phyloP scores from a whole-genome alignment of 2,329 filamentous ascomycete species.

The Teratosphaeria pseudoeucalypti region DNA sequence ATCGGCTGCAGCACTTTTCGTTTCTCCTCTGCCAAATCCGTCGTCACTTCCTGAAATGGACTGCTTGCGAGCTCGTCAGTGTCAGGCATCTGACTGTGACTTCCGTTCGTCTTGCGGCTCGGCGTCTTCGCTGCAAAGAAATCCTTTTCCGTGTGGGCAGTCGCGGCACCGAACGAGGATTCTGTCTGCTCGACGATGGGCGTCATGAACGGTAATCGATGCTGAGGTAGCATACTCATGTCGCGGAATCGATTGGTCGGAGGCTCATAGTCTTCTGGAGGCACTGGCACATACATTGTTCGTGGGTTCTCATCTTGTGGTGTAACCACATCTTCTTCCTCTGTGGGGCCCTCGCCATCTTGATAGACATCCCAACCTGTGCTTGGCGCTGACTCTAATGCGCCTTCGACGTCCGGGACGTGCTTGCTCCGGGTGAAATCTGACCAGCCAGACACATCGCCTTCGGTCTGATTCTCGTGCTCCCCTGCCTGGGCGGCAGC shows the following conservation, averaged over 20 bases:
- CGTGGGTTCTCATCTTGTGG: constrained; percentile 35
- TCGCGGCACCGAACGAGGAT: constrained; percentile 63
- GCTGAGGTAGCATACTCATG: constrained; percentile 69
- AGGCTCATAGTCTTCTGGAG: constrained; percentile 77
- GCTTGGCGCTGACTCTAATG: constrained; percentile 22
- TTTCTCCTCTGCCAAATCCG: constrained; percentile 34
- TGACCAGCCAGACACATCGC: constrained; percentile 67
- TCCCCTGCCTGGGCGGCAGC: constrained; percentile 16
- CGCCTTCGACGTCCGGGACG: constrained; percentile 42
- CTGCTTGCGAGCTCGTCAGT: constrained; percentile 50
- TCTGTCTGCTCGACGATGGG: constrained; percentile 95
- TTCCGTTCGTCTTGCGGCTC: constrained; percentile 42
- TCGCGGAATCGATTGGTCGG: constrained; percentile 73
- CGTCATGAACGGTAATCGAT: constrained; percentile 94
- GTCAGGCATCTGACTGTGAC: constrained; percentile 11
- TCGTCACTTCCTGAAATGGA: constrained; percentile 58
- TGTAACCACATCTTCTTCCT: constrained; percentile 33
- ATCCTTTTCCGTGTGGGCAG: constrained; percentile 43
- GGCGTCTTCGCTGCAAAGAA: constrained; percentile 61
- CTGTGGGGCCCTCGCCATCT: constrained; percentile 21
- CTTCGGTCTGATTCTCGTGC: constrained; percentile 27
- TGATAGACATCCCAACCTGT: constrained; percentile 28
- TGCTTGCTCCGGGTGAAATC: constrained; percentile 71
- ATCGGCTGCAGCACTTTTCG: constrained; percentile 42
- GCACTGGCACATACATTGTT: constrained; percentile 64